Percentiles rank a stretch among this genome's conserved stretches.
Conservation (phyloP, 2,329 filamentous ascomycete genomes). For the Geosmithia morbida region DNA sequence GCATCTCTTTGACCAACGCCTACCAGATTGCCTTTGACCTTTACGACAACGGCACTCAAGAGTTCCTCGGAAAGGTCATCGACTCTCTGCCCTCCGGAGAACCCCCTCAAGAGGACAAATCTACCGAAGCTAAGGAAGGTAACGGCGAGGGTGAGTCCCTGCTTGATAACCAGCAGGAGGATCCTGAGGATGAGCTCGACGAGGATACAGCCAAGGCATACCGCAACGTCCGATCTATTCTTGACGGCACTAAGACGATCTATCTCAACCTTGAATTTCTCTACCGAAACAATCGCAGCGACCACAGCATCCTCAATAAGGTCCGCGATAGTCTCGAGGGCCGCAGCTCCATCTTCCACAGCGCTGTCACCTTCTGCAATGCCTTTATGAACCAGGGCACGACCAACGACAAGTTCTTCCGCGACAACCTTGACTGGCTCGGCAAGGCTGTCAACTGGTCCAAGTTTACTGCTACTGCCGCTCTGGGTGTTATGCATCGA, state of each 20-base stretch:
- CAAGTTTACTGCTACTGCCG: conserved; percentile 95
- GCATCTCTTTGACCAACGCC: conserved; percentile 66
- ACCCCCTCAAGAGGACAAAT: conserved; percentile 13
- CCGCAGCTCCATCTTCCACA: conserved; percentile 96
- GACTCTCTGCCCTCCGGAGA: conserved; percentile 54
- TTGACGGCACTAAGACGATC: conserved; percentile 87
- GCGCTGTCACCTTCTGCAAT: conserved; percentile 91
- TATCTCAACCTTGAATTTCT: conserved; percentile 92
- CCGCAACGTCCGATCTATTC: conserved; percentile 49
- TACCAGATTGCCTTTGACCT: conserved; percentile 98
- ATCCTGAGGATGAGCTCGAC: conserved; percentile 37
- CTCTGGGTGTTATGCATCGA: conserved; percentile 88
- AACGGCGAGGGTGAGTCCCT: conserved; percentile 32
- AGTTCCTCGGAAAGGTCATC: conserved; percentile 84
- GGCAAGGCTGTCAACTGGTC: conserved; percentile 99
- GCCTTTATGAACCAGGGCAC: conserved; percentile 99
- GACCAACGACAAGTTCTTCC: conserved; percentile 96
- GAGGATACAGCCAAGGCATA: conserved; percentile 42
- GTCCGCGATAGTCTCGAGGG: conserved; percentile 91
- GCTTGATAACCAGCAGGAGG: conserved; percentile 31
- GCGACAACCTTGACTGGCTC: conserved; percentile 94
- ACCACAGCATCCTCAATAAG: conserved; percentile 87
- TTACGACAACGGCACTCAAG: conserved; percentile 96
- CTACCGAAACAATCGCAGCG: conserved; percentile 87
- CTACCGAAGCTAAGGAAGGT: conserved; percentile 23